phyloP scores from a whole-genome alignment of 2,329 filamentous ascomycete genomes.

The Gyromitra esculenta region DNA sequence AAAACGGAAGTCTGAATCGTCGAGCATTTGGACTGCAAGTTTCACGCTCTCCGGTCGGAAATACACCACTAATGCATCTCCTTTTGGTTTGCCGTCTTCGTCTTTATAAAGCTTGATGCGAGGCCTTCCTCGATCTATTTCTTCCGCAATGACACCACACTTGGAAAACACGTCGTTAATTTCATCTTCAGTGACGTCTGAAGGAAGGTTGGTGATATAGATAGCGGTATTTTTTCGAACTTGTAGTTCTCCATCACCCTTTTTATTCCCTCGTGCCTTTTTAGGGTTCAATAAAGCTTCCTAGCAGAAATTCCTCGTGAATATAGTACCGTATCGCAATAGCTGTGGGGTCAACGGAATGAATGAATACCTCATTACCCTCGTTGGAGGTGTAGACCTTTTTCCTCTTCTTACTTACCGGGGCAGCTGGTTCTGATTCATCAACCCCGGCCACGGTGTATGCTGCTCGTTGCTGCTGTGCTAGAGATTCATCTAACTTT shows the following conservation, averaged over 20 bases:
- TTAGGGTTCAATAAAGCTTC: conserved; percentile 36
- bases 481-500: conserved; percentile 55
- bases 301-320: conserved; percentile 13
- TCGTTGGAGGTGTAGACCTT: conserved; percentile 61
- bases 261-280: conserved; percentile 42
- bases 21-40: conserved; percentile 80
- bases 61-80: conserved; percentile 91
- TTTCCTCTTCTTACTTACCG: conserved; percentile 67
- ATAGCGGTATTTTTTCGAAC: conserved; percentile 81
- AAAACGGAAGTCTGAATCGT: conserved; percentile 83
- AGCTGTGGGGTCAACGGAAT: neutral
- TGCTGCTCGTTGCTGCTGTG: conserved; percentile 69
- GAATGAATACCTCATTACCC: conserved; percentile 61
- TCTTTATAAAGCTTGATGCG: conserved; percentile 94
- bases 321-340: neutral
- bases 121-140: conserved; percentile 85
- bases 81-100: conserved; percentile 84
- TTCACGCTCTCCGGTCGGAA: conserved; percentile 94
- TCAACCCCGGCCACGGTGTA: conserved; percentile 71
- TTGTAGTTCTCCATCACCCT: conserved; percentile 26
- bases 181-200: conserved; percentile 80
- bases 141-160: conserved; percentile 90
- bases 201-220: conserved; percentile 87
- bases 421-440: conserved; percentile 63
- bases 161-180: conserved; percentile 85